Conservation (phyloP, 805 yeast species). For the Scheffersomyces spartinae region DNA sequence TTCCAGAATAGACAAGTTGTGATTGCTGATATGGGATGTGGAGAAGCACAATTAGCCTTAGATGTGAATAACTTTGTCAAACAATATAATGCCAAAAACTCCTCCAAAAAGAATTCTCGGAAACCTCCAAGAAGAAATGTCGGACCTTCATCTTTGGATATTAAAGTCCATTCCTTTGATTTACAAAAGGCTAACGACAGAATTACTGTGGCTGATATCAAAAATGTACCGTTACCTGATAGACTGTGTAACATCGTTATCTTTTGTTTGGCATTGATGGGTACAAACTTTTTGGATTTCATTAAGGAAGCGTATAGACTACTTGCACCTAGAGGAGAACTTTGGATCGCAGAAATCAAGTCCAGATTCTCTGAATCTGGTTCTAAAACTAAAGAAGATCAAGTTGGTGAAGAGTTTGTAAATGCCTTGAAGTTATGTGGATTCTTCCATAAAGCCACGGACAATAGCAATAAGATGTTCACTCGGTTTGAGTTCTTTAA, state of each 20-base stretch:
- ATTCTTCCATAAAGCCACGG: conserved; percentile 80
- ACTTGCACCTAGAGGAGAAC: conserved; percentile 80
- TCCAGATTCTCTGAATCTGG: conserved; percentile 66
- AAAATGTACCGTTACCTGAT: conserved; percentile 75
- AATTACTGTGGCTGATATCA: conserved; percentile 94
- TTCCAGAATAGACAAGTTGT: conserved; percentile 50
- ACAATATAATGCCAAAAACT: conserved; percentile 18
- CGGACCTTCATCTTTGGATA: conserved; percentile 28
- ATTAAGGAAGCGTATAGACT: conserved; percentile 82
- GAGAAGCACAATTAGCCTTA: conserved; percentile 81
- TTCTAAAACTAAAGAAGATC: conserved; percentile 14
- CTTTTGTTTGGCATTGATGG: conserved; percentile 93
- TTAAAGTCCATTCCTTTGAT: conserved; percentile 81
- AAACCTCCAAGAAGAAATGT: conserved; percentile 10
- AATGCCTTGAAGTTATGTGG: conserved; percentile 68
- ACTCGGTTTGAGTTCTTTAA: conserved; percentile 89
- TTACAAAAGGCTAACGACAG: conserved; percentile 78
- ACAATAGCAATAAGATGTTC: conserved; percentile 84
- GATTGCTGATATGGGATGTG: conserved; percentile 98
- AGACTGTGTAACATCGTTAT: conserved; percentile 78
- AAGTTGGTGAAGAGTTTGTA: conserved; percentile 68
- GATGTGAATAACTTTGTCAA: conserved; percentile 46
- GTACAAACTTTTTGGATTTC: conserved; percentile 90
- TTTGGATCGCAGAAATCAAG: conserved; percentile 97
- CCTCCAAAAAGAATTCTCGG: conserved; percentile 18